Base-by-base conservation (phyloP, 176 grass and related monocot species). In the Eleusine coracana region DNA sequence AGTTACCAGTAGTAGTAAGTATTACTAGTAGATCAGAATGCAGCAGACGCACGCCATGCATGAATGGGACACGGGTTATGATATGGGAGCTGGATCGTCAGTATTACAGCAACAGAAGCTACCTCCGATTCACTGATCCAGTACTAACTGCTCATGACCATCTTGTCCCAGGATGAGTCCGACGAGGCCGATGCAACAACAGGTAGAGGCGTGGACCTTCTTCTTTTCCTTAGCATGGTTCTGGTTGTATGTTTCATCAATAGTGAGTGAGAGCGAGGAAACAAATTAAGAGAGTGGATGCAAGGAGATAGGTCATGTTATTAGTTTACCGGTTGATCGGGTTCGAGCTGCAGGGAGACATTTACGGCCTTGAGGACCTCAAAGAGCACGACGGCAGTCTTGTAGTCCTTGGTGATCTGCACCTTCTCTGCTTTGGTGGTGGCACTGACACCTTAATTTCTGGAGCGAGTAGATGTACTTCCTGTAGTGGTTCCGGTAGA, bases 281-380 rank as follows among this genome's bases (percentile, higher is more conserved):
- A 51, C 3, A 34, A 34, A 34, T 34, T 34, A 51, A 13, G 3
- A 51, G 49, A 49, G 49, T 13, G 3, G 20, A 20, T 6, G 54
- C 18, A 58, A 8, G 18, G 5, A 17, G 49, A 34, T 34, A 17
- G 49, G 49, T 48, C 45, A n/a, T 2, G 58, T 34, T 34, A 34
- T 34, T 34, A 34, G 31, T 34, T 23, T 21, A 28, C 96, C 87
- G 89, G 68, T 37, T 87, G 66, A 86, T 91, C 96, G 46, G 95
- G 80, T 91, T 94, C 92, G 63, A 95, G 78, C 50, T 90, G 84
- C 82, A 86, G 91, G 5, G 92, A 90, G 6, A 91, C 88, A 78
- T 93, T 92, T 70, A 98, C 96, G 10, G 92, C 92, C 89, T 85
- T 88, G 27, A 98, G 89, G 82, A 98, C 96, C 86, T 98, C 96